Base-by-base conservation (phyloP, 202 grass and related monocot genomes). In the Schoenoplectus triqueter region DNA sequence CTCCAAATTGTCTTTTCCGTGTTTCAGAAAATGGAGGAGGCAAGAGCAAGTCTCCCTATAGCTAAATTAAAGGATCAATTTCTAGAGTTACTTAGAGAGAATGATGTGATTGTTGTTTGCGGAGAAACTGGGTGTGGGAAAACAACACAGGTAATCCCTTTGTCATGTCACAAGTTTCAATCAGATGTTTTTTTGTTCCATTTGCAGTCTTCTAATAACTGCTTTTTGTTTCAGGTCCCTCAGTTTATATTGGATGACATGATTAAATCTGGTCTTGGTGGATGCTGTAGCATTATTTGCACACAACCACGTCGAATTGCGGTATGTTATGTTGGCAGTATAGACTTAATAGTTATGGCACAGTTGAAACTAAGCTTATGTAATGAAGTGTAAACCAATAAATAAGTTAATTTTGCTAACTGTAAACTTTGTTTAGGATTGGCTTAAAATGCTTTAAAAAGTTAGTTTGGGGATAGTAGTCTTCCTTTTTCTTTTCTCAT, bases 171-270 rank as follows among this genome's bases (percentile, higher is more conserved):
- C n/a, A 42, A 42, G 2, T 57, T 52, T 49, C 61, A 56, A 56
- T 83, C 50, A 69, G 22, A 50, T 69, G 19, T 63, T 60, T 83
- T 31, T 63, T 20, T 83, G 10, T 40, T 82, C 47, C 62, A 67
- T 17, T 10, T 69, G 7, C 31, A 19, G 48, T 87, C 84, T 86
- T 59, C 67, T 80, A 71, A 87, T 81, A 73, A 69, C 18, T 78
- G n/a, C 13, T 48, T 59, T 64, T 69, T 22, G 17, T 88, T 93
- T 82, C 66, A 98, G 95, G 89, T 95, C n/a, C 95, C 95, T 66
- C 95, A 98, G 60, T 98, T 93, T 90, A 95, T 98, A 90, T 89
- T 98, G 85, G 95, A 98, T 88, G 91, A 98, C 83, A 98, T 98
- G 95, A 95, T 98, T 85, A 88, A 90, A 56, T 92, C 89, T 88